These are phyloP conservation scores for Hapsidospora chrysogenum DNA, from an alignment of 495 filamentous ascomycete genomes.

Conservation along the genomic window DNA sequence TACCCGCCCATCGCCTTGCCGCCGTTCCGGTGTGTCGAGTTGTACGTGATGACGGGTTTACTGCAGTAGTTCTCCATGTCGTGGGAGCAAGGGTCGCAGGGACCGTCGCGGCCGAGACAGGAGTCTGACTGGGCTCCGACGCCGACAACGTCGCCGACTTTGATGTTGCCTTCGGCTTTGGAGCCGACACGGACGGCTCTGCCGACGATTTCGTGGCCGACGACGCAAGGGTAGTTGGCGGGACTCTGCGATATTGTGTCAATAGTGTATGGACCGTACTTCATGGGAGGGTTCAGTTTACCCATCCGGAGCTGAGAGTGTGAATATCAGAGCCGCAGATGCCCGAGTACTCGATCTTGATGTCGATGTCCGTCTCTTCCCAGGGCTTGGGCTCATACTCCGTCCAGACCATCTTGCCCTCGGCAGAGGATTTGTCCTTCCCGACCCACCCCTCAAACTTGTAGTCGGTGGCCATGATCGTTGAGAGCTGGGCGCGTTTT, in stretches of 20 bases:
- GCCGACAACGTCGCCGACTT: conserved; percentile 38
- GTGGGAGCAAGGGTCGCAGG: conserved; percentile 39
- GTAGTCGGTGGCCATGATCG: conserved; percentile 14
- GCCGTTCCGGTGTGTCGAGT: conserved; percentile 35
- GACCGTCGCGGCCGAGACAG: conserved; percentile 37
- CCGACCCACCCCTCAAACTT: conserved; percentile 76
- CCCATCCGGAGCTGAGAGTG: conserved; percentile 39
- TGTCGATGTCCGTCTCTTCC: conserved; percentile 39
- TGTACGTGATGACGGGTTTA: conserved; percentile 37
- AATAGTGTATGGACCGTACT: no score
- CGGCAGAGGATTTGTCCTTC: conserved; percentile 34
- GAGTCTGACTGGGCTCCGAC: conserved; percentile 39
- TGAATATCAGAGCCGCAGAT: conserved; percentile 42
- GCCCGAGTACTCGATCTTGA: conserved; percentile 36
- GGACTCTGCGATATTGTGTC: conserved; percentile 5
- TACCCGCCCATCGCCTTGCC: conserved; percentile 37
- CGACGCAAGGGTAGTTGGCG: conserved; percentile 31
- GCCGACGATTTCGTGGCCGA: conserved; percentile 51
- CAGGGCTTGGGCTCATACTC: conserved; percentile 41
- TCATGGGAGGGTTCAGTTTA: conserved; percentile 30
- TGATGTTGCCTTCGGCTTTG: conserved; percentile 37
- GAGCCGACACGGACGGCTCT: conserved; percentile 36
- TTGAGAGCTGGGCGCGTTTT: no score
- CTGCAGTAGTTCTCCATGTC: conserved; percentile 41
- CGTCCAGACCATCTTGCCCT: conserved; percentile 55